Evolutionary conservation across 148 eudicot species (phyloP).

Genomic region (Camellia granthamiana): DNA sequence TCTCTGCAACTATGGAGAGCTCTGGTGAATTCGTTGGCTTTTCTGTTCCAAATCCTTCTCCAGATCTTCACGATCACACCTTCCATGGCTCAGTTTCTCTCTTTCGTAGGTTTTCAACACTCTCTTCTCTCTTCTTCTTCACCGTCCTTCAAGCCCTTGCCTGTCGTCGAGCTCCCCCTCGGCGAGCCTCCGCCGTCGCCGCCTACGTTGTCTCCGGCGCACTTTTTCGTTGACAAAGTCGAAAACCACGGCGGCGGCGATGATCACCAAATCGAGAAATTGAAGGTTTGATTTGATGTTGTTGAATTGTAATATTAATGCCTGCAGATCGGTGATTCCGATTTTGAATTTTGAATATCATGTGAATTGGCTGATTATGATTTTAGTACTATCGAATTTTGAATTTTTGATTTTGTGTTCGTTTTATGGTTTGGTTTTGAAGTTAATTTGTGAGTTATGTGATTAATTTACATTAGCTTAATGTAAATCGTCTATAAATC

Average conservation of each 20-base stretch:
- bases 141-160: slow-evolving; percentile 44
- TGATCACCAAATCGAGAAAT: slow-evolving; percentile 21
- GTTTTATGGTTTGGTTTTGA: background rate
- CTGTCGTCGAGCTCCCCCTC: slow-evolving; percentile 46
- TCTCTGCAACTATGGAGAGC: slow-evolving; percentile 50
- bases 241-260: background rate
- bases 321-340: background rate
- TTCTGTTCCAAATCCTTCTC: slow-evolving; percentile 45
- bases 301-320: background rate
- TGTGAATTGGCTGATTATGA: background rate
- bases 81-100: slow-evolving; percentile 39
- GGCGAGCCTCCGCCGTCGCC: slow-evolving; percentile 21
- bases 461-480: background rate
- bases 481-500: background rate
- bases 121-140: slow-evolving; percentile 39
- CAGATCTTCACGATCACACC: slow-evolving; percentile 48
- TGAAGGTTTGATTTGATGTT: slow-evolving; percentile 29
- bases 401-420: background rate
- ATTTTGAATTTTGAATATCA: background rate
- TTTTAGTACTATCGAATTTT: background rate
- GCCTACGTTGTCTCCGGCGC: background rate
- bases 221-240: slow-evolving; percentile 3
- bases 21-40: slow-evolving; percentile 49
- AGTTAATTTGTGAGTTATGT: background rate
- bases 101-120: slow-evolving; percentile 32